phyloP scores from a whole-genome alignment of 352 stramenopile genomes.

The Globisporangium uncinulatum region DNA sequence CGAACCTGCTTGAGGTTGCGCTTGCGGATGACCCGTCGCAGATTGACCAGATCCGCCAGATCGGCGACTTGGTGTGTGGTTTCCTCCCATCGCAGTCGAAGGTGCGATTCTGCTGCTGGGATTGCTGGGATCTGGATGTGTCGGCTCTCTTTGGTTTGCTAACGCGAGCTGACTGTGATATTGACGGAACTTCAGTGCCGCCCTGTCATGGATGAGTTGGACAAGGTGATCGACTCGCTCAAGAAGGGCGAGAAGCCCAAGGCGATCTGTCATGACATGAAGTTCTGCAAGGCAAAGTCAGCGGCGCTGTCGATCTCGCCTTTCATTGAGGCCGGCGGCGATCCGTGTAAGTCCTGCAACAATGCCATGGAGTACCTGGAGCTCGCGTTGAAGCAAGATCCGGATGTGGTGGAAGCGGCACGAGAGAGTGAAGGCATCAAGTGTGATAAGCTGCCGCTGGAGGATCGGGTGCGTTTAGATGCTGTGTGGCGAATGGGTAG shows the following conservation, averaged over 20 bases:
- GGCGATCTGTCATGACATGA: slow-evolving; percentile 57
- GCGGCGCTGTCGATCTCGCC: no score
- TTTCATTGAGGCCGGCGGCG: neutral
- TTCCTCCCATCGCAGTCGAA: slow-evolving; percentile 52
- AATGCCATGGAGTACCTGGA: slow-evolving; percentile 56
- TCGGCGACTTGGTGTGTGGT: slow-evolving; percentile 55
- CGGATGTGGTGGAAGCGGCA: slow-evolving; percentile 53
- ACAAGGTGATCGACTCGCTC: slow-evolving; percentile 54
- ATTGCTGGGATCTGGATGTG: neutral
- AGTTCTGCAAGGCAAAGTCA: slow-evolving; percentile 29
- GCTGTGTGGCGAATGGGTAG: neutral
- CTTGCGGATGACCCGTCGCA: slow-evolving; percentile 47
- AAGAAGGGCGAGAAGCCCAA: slow-evolving; percentile 58
- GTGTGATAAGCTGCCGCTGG: slow-evolving; percentile 48
- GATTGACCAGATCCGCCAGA: slow-evolving; percentile 52
- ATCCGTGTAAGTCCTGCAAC: slow-evolving; percentile 53
- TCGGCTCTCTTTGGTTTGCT: slow-evolving; percentile 1
- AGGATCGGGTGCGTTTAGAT: slow-evolving; percentile 42
- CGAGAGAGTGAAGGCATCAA: slow-evolving; percentile 54
- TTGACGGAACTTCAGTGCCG: slow-evolving; percentile 37
- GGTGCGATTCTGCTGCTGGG: slow-evolving; percentile 18
- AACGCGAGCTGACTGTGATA: slow-evolving; percentile 10
- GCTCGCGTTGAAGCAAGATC: slow-evolving; percentile 45
- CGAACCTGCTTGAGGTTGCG: slow-evolving; percentile 42
- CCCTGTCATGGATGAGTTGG: slow-evolving; percentile 48